Evolutionary conservation across 225 moss, liverwort and hornwort species (phyloP).

Genomic region (Marchantia polymorpha): DNA sequence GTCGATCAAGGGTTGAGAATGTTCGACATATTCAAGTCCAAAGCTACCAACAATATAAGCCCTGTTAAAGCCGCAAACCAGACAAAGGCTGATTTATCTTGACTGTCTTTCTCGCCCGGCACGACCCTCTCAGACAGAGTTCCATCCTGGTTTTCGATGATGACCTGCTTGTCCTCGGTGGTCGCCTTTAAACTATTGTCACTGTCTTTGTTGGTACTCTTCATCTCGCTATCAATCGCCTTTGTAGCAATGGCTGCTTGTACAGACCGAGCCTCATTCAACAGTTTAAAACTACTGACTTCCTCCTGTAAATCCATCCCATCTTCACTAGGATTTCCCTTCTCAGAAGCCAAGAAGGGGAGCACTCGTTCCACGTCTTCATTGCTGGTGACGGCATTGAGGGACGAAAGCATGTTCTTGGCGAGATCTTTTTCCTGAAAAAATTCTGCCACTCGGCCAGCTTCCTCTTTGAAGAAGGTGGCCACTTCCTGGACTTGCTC

Average conservation of each 20-base stretch:
- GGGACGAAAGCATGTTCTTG: constrained; percentile 30
- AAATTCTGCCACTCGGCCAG: constrained; percentile 44
- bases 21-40: constrained; percentile 46
- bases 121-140: constrained; percentile 1
- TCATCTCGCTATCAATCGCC: not conserved
- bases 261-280: not conserved
- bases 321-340: not conserved
- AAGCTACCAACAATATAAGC: constrained; percentile 46
- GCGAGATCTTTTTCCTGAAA: constrained; percentile 42
- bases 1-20: constrained; percentile 44
- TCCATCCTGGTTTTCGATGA: constrained; percentile 8
- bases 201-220: not conserved
- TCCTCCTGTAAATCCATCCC: not conserved
- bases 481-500: constrained; percentile 49
- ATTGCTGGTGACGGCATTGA: constrained; percentile 21
- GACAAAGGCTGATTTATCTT: constrained; percentile 29
- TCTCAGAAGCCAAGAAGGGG: constrained; percentile 20
- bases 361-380: constrained; percentile 24
- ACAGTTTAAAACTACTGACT: not conserved
- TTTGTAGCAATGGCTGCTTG: not conserved
- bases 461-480: constrained; percentile 50
- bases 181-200: not conserved
- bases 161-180: constrained; percentile 11
- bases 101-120: not conserved
- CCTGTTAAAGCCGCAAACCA: constrained; percentile 51